Percentiles rank a stretch among this genome's conserved stretches.
Conservation (phyloP, 495 filamentous ascomycete genomes). For the Parathielavia appendiculata region DNA sequence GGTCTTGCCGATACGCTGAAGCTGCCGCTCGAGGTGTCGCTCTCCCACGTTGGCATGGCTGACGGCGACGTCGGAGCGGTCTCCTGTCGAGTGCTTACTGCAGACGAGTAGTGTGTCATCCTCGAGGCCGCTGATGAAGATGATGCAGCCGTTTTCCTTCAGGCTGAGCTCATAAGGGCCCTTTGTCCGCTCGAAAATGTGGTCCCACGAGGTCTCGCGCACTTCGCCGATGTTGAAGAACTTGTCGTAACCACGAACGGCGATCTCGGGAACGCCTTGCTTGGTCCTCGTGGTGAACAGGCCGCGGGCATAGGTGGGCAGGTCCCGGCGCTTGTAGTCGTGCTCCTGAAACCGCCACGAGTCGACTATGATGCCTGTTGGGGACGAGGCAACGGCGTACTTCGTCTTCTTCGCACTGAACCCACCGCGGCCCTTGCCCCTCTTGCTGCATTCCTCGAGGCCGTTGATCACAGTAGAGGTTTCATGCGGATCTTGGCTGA, state of each 20-base stretch:
- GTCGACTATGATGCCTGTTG: slow-evolving; percentile 59
- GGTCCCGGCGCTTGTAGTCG: slow-evolving; percentile 81
- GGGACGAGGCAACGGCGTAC: slow-evolving; percentile 58
- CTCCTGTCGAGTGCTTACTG: slow-evolving; percentile 95
- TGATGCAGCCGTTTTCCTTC: slow-evolving; percentile 98
- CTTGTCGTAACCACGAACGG: slow-evolving; percentile 89
- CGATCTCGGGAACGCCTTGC: slow-evolving; percentile 67
- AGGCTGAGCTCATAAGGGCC: slow-evolving; percentile 93
- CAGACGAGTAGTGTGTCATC: slow-evolving; percentile 85
- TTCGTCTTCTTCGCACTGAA: slow-evolving; percentile 69
- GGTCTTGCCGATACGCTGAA: slow-evolving; percentile 67
- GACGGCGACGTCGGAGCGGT: slow-evolving; percentile 56
- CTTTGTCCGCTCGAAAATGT: slow-evolving; percentile 68
- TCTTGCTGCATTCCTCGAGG: slow-evolving; percentile 54
- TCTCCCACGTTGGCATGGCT: slow-evolving; percentile 88
- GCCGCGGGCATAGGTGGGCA: slow-evolving; percentile 88
- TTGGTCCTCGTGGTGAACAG: slow-evolving; percentile 73
- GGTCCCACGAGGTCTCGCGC: slow-evolving; percentile 69
- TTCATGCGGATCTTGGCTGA: slow-evolving; percentile 58
- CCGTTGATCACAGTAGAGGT: slow-evolving; percentile 52
- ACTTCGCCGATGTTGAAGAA: slow-evolving; percentile 94
- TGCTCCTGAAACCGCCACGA: slow-evolving; percentile 92
- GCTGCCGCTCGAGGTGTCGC: slow-evolving; percentile 75
- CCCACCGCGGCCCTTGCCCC: slow-evolving; percentile 41
- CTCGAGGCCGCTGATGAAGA: slow-evolving; percentile 88